Evolutionary conservation across 352 stramenopile species (phyloP).

Genomic region (Phytophthora aleatoria): DNA sequence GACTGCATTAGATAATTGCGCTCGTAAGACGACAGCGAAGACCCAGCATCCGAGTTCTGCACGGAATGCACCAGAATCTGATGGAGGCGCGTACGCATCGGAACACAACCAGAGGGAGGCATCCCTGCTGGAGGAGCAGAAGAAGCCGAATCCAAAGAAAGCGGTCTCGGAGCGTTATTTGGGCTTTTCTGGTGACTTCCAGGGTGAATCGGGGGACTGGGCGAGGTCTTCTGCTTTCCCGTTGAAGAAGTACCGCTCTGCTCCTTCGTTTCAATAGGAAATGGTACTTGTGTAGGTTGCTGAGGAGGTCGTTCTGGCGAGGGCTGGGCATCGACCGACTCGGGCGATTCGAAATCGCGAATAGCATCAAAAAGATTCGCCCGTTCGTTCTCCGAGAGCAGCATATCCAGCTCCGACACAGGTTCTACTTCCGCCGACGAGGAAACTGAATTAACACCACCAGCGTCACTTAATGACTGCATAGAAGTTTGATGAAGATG

Average conservation of each 20-base stretch:
- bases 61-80: constrained; percentile 52
- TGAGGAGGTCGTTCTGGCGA: constrained; percentile 18
- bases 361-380: constrained; percentile 76
- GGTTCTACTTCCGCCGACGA: constrained; percentile 25
- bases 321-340: constrained; percentile 16
- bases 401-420: constrained; percentile 49
- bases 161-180: constrained; percentile 23
- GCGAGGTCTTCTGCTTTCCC: constrained; percentile 23
- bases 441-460: constrained; percentile 15
- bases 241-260: constrained; percentile 6
- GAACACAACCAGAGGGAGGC: constrained; percentile 31
- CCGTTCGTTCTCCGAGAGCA: constrained; percentile 70
- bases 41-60: constrained; percentile 48
- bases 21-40: constrained; percentile 53
- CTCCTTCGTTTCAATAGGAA: constrained; percentile 26
- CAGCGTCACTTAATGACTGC: constrained; percentile 10
- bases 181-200: constrained; percentile 27
- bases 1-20: constrained; percentile 57
- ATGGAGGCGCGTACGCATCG: constrained; percentile 47
- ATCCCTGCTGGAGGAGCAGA: constrained; percentile 28
- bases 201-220: constrained; percentile 29
- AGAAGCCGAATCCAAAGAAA: constrained; percentile 40
- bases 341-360: constrained; percentile 64
- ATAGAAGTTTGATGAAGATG: constrained; percentile 8
- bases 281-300: constrained; percentile 12